phyloP scores from a whole-genome alignment of 2,329 filamentous ascomycete species.

The Cladosporium phlei region DNA sequence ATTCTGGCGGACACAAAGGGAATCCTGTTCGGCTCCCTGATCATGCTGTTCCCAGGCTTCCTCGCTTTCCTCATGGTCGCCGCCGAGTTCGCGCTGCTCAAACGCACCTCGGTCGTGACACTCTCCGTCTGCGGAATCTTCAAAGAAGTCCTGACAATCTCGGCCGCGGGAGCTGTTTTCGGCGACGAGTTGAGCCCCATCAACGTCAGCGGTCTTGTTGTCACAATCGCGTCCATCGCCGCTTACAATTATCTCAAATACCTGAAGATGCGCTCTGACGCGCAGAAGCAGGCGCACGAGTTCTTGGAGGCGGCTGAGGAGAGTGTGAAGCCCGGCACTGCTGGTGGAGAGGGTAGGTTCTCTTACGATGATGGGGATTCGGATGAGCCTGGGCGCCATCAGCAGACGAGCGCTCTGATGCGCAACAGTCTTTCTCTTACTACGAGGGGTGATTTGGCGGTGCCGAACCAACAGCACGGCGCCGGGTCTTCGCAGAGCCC shows the following conservation, averaged over 20 bases:
- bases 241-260: conserved; percentile 96
- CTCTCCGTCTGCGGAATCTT: conserved; percentile 96
- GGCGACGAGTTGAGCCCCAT: conserved; percentile 80
- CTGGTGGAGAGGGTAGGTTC: too few species aligned
- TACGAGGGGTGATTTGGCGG: conserved; percentile 4
- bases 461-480: neutral
- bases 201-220: conserved; percentile 80
- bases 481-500: conserved; percentile 33
- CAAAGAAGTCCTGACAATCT: conserved; percentile 96
- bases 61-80: conserved; percentile 97
- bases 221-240: conserved; percentile 80
- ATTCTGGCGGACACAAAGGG: conserved; percentile 66
- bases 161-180: conserved; percentile 80
- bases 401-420: conserved; percentile 28
- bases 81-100: conserved; percentile 88
- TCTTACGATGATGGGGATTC: conserved; percentile 18
- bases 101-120: conserved; percentile 93
- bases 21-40: conserved; percentile 57
- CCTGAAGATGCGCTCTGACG: conserved; percentile 76
- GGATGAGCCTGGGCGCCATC: conserved; percentile 21
- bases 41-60: conserved; percentile 82
- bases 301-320: conserved; percentile 13
- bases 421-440: conserved; percentile 19
- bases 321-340: conserved; percentile 11
- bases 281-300: conserved; percentile 43